phyloP scores from a whole-genome alignment of 1,284 basidiomycete genomes.

The Singerocomus inundabilis region DNA sequence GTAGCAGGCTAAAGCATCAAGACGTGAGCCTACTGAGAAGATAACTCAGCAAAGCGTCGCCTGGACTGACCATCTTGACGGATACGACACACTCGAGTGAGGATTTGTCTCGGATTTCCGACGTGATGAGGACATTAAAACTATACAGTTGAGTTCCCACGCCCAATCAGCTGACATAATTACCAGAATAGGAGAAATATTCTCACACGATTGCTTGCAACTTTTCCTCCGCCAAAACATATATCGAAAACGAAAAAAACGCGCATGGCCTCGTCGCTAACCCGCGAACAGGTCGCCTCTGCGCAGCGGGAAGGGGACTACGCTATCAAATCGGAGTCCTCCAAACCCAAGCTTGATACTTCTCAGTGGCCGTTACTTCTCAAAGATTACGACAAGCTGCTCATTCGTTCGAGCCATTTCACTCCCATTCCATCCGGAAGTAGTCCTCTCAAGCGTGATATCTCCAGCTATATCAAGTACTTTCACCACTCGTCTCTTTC shows the following conservation, averaged over 20 bases:
- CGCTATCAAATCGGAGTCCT: slow-evolving; percentile 77
- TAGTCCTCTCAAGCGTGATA: slow-evolving; percentile 92
- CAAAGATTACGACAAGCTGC: slow-evolving; percentile 98
- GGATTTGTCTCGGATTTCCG: too few species aligned
- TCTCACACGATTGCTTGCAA: slow-evolving; percentile 16
- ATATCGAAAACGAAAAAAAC: neutral
- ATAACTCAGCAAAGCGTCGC: slow-evolving; percentile 83
- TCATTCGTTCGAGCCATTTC: slow-evolving; percentile 95
- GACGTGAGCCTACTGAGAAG: slow-evolving; percentile 89
- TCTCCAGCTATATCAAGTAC: slow-evolving; percentile 87
- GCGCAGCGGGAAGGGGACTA: slow-evolving; percentile 78
- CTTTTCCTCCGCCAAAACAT: too few species aligned
- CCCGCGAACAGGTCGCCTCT: slow-evolving; percentile 65
- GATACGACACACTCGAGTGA: too few species aligned
- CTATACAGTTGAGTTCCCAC: slow-evolving; percentile 43
- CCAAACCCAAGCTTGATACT: slow-evolving; percentile 82
- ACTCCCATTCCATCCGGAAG: slow-evolving; percentile 93
- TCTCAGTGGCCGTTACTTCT: slow-evolving; percentile 97
- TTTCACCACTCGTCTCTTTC: slow-evolving; percentile 17
- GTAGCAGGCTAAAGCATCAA: slow-evolving; percentile 56
- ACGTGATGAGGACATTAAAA: slow-evolving; percentile 22
- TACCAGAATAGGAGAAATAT: slow-evolving; percentile 8
- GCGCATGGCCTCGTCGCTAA: slow-evolving; percentile 44
- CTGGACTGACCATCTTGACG: slow-evolving; percentile 67
- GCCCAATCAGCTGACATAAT: slow-evolving; percentile 14